Percentiles rank a stretch among this genome's conserved stretches.
Conservation (phyloP, 371 early-diverging fungal species). For the Apophysomyces trapeziformis region DNA sequence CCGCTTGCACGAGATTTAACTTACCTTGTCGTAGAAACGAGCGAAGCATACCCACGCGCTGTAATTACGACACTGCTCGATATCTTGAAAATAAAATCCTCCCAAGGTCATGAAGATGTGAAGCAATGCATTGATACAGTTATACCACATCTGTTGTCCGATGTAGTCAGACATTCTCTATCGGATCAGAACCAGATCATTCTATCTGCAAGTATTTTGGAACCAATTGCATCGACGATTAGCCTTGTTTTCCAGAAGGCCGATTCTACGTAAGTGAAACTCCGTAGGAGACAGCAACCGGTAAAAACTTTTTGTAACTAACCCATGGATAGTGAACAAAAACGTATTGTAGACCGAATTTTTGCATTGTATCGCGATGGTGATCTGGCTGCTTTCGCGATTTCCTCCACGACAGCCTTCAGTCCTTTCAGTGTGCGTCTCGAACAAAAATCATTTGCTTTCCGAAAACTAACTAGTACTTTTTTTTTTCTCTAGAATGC, state of each 20-base stretch:
- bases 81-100: conserved; percentile 47
- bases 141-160: conserved; percentile 51
- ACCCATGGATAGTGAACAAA: conserved; percentile 43
- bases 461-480: background rate
- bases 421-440: conserved; percentile 27
- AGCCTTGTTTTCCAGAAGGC: conserved; percentile 52
- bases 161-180: conserved; percentile 52
- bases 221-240: conserved; percentile 48
- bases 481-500: conserved; percentile 20
- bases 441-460: background rate
- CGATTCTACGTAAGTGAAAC: conserved; percentile 40
- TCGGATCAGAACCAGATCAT: conserved; percentile 18
- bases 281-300: background rate
- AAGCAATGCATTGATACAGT: conserved; percentile 48
- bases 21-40: conserved; percentile 17
- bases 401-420: conserved; percentile 15
- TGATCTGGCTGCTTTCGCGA: conserved; percentile 33
- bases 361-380: conserved; percentile 55
- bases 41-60: conserved; percentile 45
- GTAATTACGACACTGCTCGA: conserved; percentile 48
- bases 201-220: conserved; percentile 37
- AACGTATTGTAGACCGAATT: conserved; percentile 46
- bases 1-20: background rate
- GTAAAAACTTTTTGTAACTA: background rate
- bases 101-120: conserved; percentile 49